Evolutionary conservation across 768 basidiomycete genomes (phyloP).

Genomic region (Xerocomus potaroensis): DNA sequence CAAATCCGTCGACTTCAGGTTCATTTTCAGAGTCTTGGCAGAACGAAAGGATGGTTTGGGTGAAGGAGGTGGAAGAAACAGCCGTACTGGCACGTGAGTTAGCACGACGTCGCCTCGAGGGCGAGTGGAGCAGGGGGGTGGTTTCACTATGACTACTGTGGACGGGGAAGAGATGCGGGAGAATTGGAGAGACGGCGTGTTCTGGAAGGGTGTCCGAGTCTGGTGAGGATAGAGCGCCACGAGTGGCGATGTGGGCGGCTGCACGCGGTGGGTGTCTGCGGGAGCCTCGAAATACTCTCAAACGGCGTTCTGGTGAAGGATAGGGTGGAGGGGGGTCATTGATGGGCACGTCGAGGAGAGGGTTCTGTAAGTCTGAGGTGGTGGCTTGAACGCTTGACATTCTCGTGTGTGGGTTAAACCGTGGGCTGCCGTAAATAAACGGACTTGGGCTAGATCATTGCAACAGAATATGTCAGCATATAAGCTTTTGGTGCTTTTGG

Average conservation of each 20-base stretch:
- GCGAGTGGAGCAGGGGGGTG: conserved; percentile 43
- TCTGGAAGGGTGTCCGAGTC: conserved; percentile 38
- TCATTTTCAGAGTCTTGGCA: conserved; percentile 52
- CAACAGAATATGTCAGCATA: not conserved
- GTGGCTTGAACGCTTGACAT: conserved; percentile 16
- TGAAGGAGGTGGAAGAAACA: conserved; percentile 46
- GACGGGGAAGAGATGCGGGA: conserved; percentile 20
- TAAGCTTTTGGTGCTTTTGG: too few species aligned
- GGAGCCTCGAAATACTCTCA: conserved; percentile 29
- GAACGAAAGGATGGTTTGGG: conserved; percentile 67
- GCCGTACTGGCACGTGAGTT: conserved; percentile 54
- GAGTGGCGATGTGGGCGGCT: conserved; percentile 27
- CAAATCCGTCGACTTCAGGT: conserved; percentile 34
- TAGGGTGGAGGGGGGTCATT: conserved; percentile 72
- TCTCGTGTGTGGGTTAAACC: not conserved
- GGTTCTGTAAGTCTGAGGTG: conserved; percentile 4
- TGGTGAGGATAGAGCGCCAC: conserved; percentile 28
- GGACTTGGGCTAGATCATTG: too few species aligned
- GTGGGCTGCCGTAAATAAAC: conserved; percentile 5
- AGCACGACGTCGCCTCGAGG: conserved; percentile 44
- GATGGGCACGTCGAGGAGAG: conserved; percentile 5
- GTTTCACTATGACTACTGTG: conserved; percentile 40
- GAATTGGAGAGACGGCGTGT: conserved; percentile 11
- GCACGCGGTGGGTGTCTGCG: conserved; percentile 30
- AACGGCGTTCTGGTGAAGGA: conserved; percentile 46